Conservation (phyloP, 495 filamentous ascomycete species). For the Aspergillus affinis region DNA sequence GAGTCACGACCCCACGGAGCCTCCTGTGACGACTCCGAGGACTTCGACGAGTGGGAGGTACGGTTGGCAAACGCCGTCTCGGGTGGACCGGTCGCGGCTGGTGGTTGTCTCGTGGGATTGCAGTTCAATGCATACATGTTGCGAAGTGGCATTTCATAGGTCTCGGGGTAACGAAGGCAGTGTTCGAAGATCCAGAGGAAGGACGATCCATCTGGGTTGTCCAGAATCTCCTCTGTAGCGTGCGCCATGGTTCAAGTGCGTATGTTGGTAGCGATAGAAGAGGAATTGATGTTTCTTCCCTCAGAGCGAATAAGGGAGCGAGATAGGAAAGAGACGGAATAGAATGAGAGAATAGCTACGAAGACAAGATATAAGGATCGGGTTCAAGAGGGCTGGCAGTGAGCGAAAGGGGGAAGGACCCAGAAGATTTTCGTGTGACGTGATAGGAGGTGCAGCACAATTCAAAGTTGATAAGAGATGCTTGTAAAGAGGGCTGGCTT, state of each 20-base stretch:
- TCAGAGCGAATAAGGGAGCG: neutral
- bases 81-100: constrained; percentile 30
- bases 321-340: neutral
- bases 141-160: constrained; percentile 71
- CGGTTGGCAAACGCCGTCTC: constrained; percentile 36
- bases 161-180: constrained; percentile 61
- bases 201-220: constrained; percentile 42
- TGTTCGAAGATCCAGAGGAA: constrained; percentile 68
- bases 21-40: constrained; percentile 39
- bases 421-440: constrained; percentile 19
- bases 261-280: neutral
- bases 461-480: constrained; percentile 19
- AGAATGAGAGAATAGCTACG: constrained; percentile 5
- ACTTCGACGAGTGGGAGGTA: constrained; percentile 32
- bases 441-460: constrained; percentile 23
- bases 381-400: constrained; percentile 7
- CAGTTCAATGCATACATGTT: constrained; percentile 75
- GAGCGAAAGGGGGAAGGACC: constrained; percentile 11
- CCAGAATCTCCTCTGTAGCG: constrained; percentile 15
- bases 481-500: constrained; percentile 27
- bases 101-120: constrained; percentile 46
- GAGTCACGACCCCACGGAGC: constrained; percentile 46
- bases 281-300: neutral
- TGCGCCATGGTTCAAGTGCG: constrained; percentile 23
- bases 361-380: constrained; percentile 16